Conservation (phyloP, 768 basidiomycete species). For the Leccinum subtestaceum region DNA sequence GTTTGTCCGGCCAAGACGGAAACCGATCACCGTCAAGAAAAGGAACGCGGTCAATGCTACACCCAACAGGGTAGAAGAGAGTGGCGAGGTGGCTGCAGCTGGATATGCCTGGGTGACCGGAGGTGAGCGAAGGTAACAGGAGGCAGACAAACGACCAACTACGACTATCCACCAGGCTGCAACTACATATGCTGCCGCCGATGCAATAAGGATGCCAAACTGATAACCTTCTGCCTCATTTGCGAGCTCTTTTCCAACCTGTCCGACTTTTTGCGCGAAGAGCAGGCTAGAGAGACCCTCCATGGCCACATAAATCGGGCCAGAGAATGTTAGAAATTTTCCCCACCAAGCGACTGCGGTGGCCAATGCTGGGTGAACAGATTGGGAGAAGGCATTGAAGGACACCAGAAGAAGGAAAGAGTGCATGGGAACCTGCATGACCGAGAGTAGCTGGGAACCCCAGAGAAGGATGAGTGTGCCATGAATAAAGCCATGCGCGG, state of each 20-base stretch:
- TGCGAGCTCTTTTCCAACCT: conserved; percentile 69
- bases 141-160: conserved; percentile 42
- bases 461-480: conserved; percentile 72
- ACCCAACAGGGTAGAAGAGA: conserved; percentile 87
- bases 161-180: conserved; percentile 86
- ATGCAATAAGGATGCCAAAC: conserved; percentile 69
- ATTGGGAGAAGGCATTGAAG: conserved; percentile 79
- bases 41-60: conserved; percentile 84
- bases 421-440: conserved; percentile 84
- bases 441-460: conserved; percentile 67
- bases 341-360: conserved; percentile 72
- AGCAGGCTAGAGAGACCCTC: conserved; percentile 84
- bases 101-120: conserved; percentile 63
- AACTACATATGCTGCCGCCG: conserved; percentile 75
- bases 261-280: conserved; percentile 78
- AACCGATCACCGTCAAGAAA: conserved; percentile 90
- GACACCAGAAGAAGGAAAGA: conserved; percentile 82
- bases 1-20: conserved; percentile 83
- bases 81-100: conserved; percentile 74
- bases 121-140: conserved; percentile 8
- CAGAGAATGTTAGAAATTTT: conserved; percentile 61
- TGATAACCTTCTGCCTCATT: conserved; percentile 74
- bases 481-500: conserved; percentile 76
- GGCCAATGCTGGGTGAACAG: conserved; percentile 55
- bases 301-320: conserved; percentile 76